Evolutionary conservation across 2,329 filamentous ascomycete genomes (phyloP).

Genomic region (Penicillium digitatum): DNA sequence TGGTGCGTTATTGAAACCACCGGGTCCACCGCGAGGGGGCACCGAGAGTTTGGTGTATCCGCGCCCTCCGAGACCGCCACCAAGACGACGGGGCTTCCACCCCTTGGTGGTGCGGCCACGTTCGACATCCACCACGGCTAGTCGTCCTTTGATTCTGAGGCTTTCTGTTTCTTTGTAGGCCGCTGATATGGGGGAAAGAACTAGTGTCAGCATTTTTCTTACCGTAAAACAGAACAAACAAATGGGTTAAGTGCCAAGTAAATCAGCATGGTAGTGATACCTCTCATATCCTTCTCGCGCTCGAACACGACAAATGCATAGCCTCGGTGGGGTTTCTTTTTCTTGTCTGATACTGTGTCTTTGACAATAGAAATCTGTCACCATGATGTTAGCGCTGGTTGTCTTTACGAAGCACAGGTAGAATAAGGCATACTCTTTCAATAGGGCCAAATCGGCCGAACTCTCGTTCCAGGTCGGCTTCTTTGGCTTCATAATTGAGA

Average conservation of each 20-base stretch:
- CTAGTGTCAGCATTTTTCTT: constrained; percentile 35
- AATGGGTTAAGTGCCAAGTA: constrained; percentile 5
- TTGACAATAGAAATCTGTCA: constrained; percentile 78
- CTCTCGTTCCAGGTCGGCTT: constrained; percentile 85
- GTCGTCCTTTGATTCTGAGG: constrained; percentile 85
- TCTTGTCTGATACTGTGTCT: constrained; percentile 64
- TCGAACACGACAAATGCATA: constrained; percentile 98
- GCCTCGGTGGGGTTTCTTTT: constrained; percentile 77
- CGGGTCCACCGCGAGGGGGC: constrained; percentile 65
- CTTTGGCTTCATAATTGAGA: constrained; percentile 82
- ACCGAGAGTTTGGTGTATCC: constrained; percentile 82
- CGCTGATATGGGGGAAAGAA: constrained; percentile 59
- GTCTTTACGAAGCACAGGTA: not conserved
- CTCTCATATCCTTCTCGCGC: constrained; percentile 98
- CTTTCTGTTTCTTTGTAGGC: constrained; percentile 86
- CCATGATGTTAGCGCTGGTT: constrained; percentile 17
- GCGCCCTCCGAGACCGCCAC: constrained; percentile 85
- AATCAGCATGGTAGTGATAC: constrained; percentile 51
- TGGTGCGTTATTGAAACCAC: constrained; percentile 55
- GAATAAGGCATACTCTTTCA: constrained; percentile 65
- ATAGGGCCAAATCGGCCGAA: constrained; percentile 93
- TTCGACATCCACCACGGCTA: constrained; percentile 92
- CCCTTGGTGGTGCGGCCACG: constrained; percentile 88
- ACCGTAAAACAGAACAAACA: constrained; percentile 7
- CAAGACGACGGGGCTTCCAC: constrained; percentile 88